Conservation (phyloP, 768 basidiomycete genomes). For the Lanmaoa pseudosensibilis region DNA sequence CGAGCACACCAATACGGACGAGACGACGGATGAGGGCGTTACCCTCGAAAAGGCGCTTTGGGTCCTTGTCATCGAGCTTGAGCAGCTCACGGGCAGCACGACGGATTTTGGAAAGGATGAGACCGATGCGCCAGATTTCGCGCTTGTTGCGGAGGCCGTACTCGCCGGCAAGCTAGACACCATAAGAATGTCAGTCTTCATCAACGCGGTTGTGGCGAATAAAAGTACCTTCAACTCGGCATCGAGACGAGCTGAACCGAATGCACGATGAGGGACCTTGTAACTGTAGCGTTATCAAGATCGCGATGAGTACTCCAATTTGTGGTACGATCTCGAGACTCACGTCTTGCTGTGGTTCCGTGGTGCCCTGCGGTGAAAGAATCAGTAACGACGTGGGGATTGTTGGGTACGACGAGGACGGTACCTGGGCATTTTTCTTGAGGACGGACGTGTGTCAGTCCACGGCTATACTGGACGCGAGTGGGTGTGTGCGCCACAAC, state of each 20-base stretch:
- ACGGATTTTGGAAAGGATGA: constrained; percentile 98
- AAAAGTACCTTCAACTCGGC: constrained; percentile 90
- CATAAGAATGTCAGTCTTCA: constrained; percentile 1
- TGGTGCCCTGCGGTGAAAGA: constrained; percentile 62
- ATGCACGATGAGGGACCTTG: constrained; percentile 98
- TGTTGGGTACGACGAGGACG: constrained; percentile 26
- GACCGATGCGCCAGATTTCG: constrained; percentile 99
- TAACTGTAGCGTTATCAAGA: constrained; percentile 69
- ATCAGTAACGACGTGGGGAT: constrained; percentile 27
- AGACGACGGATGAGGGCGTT: constrained; percentile 95
- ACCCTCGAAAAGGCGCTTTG: constrained; percentile 99
- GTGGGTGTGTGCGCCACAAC: constrained; percentile 48
- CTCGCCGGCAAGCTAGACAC: constrained; percentile 90
- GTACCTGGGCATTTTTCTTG: constrained; percentile 87
- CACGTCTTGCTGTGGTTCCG: constrained; percentile 94
- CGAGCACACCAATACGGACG: constrained; percentile 99
- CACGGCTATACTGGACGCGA: constrained; percentile 40
- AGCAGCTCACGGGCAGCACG: constrained; percentile 99
- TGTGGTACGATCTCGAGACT: constrained; percentile 78
- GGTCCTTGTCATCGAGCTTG: constrained; percentile 99
- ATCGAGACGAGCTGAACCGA: constrained; percentile 97
- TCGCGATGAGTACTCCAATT: constrained; percentile 59
- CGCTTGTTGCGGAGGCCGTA: constrained; percentile 99
- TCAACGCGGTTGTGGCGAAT: background rate
- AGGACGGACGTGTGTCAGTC: constrained; percentile 40